Evolutionary conservation across 2,329 filamentous ascomycete genomes (phyloP).

Genomic region (Colletotrichum nymphaeae): DNA sequence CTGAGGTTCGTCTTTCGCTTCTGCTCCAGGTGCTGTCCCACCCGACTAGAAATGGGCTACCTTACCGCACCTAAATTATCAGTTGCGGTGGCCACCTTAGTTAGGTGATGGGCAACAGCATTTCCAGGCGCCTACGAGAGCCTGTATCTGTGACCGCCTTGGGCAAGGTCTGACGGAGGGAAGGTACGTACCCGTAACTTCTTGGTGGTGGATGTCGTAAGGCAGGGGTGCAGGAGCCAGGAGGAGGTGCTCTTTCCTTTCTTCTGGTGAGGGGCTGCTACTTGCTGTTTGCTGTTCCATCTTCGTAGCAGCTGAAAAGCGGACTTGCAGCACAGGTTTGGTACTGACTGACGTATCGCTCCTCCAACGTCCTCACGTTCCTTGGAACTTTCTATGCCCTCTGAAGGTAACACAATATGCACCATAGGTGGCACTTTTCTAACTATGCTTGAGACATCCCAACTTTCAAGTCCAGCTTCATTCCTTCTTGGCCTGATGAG

Average conservation of each 20-base stretch:
- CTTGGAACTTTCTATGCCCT: background rate
- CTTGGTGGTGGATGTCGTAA: constrained; percentile 10
- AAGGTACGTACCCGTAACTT: constrained; percentile 20
- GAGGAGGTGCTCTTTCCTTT: background rate
- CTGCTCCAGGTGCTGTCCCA: constrained; percentile 17
- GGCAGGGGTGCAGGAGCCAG: constrained; percentile 28
- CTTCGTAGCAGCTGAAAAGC: background rate
- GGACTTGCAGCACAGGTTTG: background rate
- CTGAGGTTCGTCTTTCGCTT: constrained; percentile 30
- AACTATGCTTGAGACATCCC: background rate
- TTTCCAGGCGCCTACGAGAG: constrained; percentile 16
- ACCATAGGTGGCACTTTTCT: background rate
- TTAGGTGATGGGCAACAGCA: constrained; percentile 18
- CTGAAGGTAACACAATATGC: background rate
- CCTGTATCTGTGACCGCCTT: constrained; percentile 29
- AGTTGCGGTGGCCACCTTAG: background rate
- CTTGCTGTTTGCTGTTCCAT: background rate
- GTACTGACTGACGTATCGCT: background rate
- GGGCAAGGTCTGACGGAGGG: background rate
- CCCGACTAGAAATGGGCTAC: background rate
- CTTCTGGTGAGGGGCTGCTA: constrained; percentile 15
- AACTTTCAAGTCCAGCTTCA: background rate
- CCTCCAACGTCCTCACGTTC: background rate
- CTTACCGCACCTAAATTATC: constrained; percentile 2
- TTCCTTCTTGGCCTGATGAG: background rate